These are phyloP conservation scores for Fusarium luffae DNA, from an alignment of 2,329 filamentous ascomycete genomes.

Conservation along the genomic window DNA sequence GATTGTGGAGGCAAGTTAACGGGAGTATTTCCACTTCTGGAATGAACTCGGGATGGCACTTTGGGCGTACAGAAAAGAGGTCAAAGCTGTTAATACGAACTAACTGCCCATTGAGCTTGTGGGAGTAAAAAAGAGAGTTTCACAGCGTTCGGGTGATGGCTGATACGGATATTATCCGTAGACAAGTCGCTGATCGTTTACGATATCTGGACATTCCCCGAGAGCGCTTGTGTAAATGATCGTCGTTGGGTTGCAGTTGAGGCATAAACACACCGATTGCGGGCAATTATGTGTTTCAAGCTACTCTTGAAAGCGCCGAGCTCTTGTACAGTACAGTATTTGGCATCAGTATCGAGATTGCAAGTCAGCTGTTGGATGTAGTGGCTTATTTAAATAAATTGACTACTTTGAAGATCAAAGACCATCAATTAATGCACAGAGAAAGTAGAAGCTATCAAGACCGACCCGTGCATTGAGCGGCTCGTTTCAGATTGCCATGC, in stretches of 20 bases:
- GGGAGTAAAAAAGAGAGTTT: conserved; percentile 1
- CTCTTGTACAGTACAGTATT: neutral
- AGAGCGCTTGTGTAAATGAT: conserved; percentile 26
- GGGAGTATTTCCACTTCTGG: conserved; percentile 31
- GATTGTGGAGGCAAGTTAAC: conserved; percentile 29
- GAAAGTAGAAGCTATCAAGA: neutral
- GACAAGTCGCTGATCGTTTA: conserved; percentile 28
- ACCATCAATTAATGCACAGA: conserved; percentile 5
- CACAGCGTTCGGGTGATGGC: conserved; percentile 34
- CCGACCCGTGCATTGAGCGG: conserved; percentile 29
- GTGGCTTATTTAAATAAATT: neutral
- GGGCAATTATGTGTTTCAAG: conserved; percentile 21
- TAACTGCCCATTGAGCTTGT: neutral
- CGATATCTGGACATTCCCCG: conserved; percentile 24
- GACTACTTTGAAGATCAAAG: neutral
- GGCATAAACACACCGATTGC: conserved; percentile 29
- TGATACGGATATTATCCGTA: conserved; percentile 25
- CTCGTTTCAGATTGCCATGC: conserved; percentile 28
- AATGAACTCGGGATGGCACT: conserved; percentile 29
- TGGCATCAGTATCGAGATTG: neutral
- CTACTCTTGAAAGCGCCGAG: conserved; percentile 11
- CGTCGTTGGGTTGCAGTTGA: conserved; percentile 24
- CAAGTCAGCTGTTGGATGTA: conserved; percentile 2
- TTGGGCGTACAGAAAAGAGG: neutral
- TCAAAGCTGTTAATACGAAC: neutral